Evolutionary conservation across 2,329 filamentous ascomycete genomes (phyloP), one percentile per base, ranked within the genome.

Genomic region (Pseudonectria buxi): DNA sequence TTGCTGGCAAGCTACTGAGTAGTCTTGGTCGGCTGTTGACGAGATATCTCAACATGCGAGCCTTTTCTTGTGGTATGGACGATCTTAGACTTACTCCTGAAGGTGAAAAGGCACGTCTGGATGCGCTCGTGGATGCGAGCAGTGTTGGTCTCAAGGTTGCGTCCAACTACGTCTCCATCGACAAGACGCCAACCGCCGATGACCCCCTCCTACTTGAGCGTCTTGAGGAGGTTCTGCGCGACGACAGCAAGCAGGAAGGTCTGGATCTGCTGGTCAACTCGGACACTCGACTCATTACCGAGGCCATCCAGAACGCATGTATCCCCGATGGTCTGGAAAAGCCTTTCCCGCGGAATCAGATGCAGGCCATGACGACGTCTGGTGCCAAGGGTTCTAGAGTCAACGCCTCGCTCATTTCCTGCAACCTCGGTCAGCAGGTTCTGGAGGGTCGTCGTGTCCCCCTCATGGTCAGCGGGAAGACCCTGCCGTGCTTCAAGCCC

Each of bases 281-380:
- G 16, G 72, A 72, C 32, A 83, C 79, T 33, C 70, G 71, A 10
- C 63, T 73, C 4, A 74, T 98, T 16, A 95, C 90, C 4, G 81
- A 84, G 12, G 75, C 71, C 1, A 81, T 96, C 29, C 94, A 89
- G 9, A 71, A 71, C 30, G 75, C 76, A 3, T 95, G 88, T 61
- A 72, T 98, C 47, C 92, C 92, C 1, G 64, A 68, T 14, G 87
- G 86, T 28, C 75, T 98, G 18, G 80, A 86, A 53, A 98, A 96
- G 64, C 78, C 84, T 7, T 98, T 98, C 62, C 92, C 92, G 1
- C 83, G 83, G 56, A 98, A 98, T 56, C 90, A 96, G 64, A 98
- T 98, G 90, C 92, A 98, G 69, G 80, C 86, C 46, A 98, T 98
- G 92, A 98, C 92, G 14, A 84, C 83, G 11, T 95, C 92, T 37